Evolutionary conservation across 108 stramenopile species (phyloP), one percentile per base, ranked within the genome.

Genomic region (Fistulifera pelliculosa): DNA sequence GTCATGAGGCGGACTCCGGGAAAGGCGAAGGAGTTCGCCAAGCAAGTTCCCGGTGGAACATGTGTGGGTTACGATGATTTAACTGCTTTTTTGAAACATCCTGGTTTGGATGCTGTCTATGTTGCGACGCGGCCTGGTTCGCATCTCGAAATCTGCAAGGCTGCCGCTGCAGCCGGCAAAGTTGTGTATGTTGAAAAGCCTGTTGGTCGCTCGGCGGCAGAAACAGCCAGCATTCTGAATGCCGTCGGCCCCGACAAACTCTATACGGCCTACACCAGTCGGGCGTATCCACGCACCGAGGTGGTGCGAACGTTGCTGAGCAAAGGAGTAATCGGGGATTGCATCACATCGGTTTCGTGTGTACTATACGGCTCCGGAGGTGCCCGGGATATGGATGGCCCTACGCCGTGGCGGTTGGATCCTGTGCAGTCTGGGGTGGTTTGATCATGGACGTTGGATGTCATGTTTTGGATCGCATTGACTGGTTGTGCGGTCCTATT

Each of bases 381-480:
- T 6, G 64, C 68, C 0, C 54, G 68, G 24, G 68, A 56, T n/a
- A 41, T 74, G 54, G 64, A 58, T 24, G n/a, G 44, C 11, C 49
- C 35, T 8, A 17, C 75, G 23, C 73, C 75, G 8, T 74, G 75
- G 75, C 63, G 79, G 56, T 53, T 79, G 49, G 54, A 56, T 39
- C 64, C 80, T 15, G 28, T 52, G 15, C 60, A 72, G 44, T 54
- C 69, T 13, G 80, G 80, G 80, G 80, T 35, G 80, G 80, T 7
- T 43, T 76, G 38, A 68, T 81, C 25, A 81, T 74, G 75, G 80
- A 81, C 56, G 73, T 81, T 51, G 80, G 80, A 40, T 81, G 80
- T 53, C 80, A 81, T 55, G 47, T 81, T 11, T 38, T 81, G 12
- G 73, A 76, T 65, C 66, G 75, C 8, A 74, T 81, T 27, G 80